Evolutionary conservation across 2,329 filamentous ascomycete species (phyloP).

Genomic region (Emergomyces pasteurianus): DNA sequence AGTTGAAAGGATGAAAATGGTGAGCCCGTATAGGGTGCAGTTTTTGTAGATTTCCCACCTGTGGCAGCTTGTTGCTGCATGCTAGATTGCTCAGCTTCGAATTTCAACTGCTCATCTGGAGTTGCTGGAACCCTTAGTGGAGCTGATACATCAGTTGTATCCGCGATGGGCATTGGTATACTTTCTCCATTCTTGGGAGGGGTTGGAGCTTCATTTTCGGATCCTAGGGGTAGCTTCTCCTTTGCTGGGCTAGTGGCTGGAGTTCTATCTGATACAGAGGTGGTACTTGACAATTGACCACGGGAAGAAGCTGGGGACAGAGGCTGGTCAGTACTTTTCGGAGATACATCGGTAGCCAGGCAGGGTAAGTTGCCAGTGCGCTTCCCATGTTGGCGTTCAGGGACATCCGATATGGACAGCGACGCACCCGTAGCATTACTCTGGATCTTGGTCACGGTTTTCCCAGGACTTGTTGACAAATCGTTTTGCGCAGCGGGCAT

Average conservation of each 20-base stretch:
- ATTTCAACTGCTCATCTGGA: conserved; percentile 47
- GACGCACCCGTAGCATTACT: conserved; percentile 2
- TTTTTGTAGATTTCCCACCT: not conserved
- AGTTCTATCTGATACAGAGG: not conserved
- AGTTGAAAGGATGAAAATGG: not conserved
- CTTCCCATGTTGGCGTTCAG: not conserved
- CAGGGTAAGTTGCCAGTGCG: not conserved
- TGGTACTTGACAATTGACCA: conserved; percentile 1
- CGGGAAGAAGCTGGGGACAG: conserved; percentile 4
- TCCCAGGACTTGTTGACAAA: not conserved
- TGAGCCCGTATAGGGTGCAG: not conserved
- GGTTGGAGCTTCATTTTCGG: not conserved
- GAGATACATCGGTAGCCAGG: not conserved
- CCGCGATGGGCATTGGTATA: conserved; percentile 12
- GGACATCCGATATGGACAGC: not conserved
- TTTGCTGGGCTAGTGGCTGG: conserved; percentile 26
- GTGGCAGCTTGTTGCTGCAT: conserved; percentile 11
- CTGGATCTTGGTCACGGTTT: not conserved
- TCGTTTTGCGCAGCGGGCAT: not conserved
- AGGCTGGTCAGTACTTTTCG: conserved; percentile 13
- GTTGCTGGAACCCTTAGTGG: conserved; percentile 34
- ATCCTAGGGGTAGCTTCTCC: conserved; percentile 34
- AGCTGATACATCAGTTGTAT: conserved; percentile 11
- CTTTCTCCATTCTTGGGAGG: not conserved
- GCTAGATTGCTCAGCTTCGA: conserved; percentile 42